Evolutionary conservation across 306 rosid genomes (phyloP).

Genomic region (Vigna unguiculata): DNA sequence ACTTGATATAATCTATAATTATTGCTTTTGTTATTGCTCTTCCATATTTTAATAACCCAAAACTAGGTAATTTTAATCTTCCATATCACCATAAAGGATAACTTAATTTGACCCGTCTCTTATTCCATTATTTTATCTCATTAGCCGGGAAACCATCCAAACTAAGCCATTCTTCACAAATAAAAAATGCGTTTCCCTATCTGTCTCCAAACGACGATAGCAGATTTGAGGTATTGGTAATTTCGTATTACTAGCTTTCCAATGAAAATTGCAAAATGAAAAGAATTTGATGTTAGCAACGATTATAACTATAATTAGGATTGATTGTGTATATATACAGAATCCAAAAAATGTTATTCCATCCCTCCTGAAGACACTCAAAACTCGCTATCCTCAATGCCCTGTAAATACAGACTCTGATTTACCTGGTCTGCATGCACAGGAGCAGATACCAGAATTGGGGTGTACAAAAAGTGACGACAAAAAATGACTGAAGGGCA

Average conservation of each 20-base stretch:
- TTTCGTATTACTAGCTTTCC: conserved; percentile 6
- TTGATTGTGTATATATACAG: conserved; percentile 46
- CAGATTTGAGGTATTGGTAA: neutral
- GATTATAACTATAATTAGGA: conserved; percentile 41
- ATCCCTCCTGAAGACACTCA: conserved; percentile 42
- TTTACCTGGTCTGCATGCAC: conserved; percentile 30
- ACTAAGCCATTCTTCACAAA: neutral
- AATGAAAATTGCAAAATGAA: conserved; percentile 31
- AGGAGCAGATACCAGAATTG: conserved; percentile 29
- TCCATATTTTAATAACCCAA: neutral
- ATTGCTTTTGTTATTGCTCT: neutral
- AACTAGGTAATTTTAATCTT: neutral
- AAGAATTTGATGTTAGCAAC: conserved; percentile 29
- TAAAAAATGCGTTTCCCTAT: neutral
- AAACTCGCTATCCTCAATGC: conserved; percentile 45
- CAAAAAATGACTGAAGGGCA: conserved; percentile 47
- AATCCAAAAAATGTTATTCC: conserved; percentile 45
- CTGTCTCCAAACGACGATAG: neutral
- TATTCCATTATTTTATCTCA: neutral
- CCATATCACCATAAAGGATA: neutral
- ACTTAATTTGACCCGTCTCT: neutral
- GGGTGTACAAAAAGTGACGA: conserved; percentile 36
- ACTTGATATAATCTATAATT: neutral
- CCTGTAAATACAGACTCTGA: conserved; percentile 46
- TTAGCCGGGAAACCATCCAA: neutral